These are phyloP conservation scores for Mercurialis annua DNA, from an alignment of 345 rosid genomes.

Conservation along the genomic window DNA sequence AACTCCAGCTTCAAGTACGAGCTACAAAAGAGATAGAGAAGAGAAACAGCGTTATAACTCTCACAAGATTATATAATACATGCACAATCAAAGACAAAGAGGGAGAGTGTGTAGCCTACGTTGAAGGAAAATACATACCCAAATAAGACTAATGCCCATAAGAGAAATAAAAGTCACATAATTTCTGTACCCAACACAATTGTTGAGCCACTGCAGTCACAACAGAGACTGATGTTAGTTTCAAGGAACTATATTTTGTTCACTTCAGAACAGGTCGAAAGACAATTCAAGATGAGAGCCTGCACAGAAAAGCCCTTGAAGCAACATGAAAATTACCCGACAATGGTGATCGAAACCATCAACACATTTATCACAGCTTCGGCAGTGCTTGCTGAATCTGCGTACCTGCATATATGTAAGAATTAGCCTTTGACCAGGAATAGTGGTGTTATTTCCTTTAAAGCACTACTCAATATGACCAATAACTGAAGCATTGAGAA, in stretches of 20 bases:
- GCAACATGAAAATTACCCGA: slow-evolving; percentile 51
- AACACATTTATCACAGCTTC: slow-evolving; percentile 96
- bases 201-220: slow-evolving; percentile 93
- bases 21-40: slow-evolving; percentile 42
- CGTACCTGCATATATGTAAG: slow-evolving; percentile 61
- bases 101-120: neutral
- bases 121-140: slow-evolving; percentile 53
- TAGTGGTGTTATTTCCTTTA: neutral
- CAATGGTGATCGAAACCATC: slow-evolving; percentile 99
- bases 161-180: slow-evolving; percentile 81
- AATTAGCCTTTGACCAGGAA: slow-evolving; percentile 9
- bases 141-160: slow-evolving; percentile 83
- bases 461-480: neutral
- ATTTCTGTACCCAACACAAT: slow-evolving; percentile 92
- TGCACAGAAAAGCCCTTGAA: slow-evolving; percentile 5
- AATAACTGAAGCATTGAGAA: neutral
- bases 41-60: neutral
- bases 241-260: neutral
- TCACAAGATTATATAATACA: neutral
- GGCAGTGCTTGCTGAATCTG: slow-evolving; percentile 90
- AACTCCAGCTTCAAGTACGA: slow-evolving; percentile 79
- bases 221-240: slow-evolving; percentile 28
- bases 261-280: slow-evolving; percentile 13
- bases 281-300: slow-evolving; percentile 14
- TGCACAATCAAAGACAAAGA: neutral